Base-by-base conservation (phyloP, 768 basidiomycete genomes). In the Naganishia vaughanmartiniae region DNA sequence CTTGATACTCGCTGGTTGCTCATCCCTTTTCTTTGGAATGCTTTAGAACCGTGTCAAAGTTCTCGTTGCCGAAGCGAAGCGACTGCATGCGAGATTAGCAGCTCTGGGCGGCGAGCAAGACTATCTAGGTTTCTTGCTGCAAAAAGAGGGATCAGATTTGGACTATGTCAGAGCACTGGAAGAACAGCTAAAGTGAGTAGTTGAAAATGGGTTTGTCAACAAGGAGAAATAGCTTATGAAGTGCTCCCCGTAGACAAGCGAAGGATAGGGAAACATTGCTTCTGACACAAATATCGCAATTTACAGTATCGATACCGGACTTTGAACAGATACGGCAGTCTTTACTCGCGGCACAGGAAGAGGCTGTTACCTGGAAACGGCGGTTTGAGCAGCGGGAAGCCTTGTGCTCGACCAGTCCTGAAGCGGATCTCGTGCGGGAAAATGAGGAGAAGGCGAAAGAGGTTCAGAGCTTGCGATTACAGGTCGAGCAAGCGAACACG, bases 41-140 rank as follows among this genome's bases (percentile, higher is more conserved):
- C 24, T 17, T 55, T 71, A 92, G 87, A 90, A 90, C 71, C 89
- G 93, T 46, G 88, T 97, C 54, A 78, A 79, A 15, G 86, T 87
- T 33, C 78, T 95, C 30, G 83, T 87, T 72, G 89, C 89, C 1
- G 92, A 97, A 79, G 82, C 90, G 14, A 84, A 83, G 51, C 85
- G 93, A 28, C 84, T 89, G 73, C 91, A 89, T 79, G 85, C 89
- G 19, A 86, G 86, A 34, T 83, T 94, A n/a, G 92, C 90, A 24
- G 91, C 91, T 0, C 82, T 87, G 31, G 84, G 86, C 1, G 87
- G 89, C 7, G 85, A 89, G 28, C 87, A 87, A 71, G 89, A 92
- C 58, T 83, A 92, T 39, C 84, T 93, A 80, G 81, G 82, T 5
- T 91, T 92, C 78, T 85, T 94, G 73, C 82, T 88, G 83, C 83